Percentiles rank a stretch among this genome's conserved stretches.
Evolutionary conservation across 768 basidiomycete species (phyloP).

Genomic region (Hirschioporus abietinus): DNA sequence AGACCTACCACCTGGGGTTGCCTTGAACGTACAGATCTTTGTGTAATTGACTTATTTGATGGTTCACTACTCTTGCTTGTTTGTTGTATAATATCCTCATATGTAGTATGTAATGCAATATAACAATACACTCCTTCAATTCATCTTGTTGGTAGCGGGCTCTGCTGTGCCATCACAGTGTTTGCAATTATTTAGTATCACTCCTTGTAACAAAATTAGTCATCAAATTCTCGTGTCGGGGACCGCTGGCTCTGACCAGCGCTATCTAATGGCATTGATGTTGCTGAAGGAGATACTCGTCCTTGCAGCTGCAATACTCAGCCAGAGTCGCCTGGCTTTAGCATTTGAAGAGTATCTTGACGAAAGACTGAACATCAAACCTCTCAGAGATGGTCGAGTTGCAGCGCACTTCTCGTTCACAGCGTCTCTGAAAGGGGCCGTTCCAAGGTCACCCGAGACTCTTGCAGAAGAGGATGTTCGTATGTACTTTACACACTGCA

Average conservation of each 20-base stretch:
- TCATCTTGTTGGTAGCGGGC: no score
- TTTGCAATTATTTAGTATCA: no score
- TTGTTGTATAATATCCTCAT: not conserved
- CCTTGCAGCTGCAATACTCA: not conserved
- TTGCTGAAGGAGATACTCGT: not conserved
- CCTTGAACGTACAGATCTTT: not conserved
- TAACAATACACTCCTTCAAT: not conserved
- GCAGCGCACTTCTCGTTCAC: slow-evolving; percentile 77
- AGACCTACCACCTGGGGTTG: not conserved
- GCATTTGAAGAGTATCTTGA: slow-evolving; percentile 30
- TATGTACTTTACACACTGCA: slow-evolving; percentile 26
- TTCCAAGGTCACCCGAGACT: slow-evolving; percentile 51
- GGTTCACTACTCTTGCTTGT: not conserved
- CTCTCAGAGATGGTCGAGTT: slow-evolving; percentile 80
- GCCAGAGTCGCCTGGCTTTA: not conserved
- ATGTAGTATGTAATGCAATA: not conserved
- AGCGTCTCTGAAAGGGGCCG: slow-evolving; percentile 48
- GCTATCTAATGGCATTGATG: not conserved
- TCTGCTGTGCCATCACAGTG: no score
- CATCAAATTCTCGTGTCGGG: no score
- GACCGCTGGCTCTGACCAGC: no score
- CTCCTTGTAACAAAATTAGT: no score
- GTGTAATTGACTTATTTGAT: not conserved
- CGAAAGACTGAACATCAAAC: slow-evolving; percentile 49
- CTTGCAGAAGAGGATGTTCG: slow-evolving; percentile 41